phyloP scores from a whole-genome alignment of 768 basidiomycete species.

The Suillus spraguei region DNA sequence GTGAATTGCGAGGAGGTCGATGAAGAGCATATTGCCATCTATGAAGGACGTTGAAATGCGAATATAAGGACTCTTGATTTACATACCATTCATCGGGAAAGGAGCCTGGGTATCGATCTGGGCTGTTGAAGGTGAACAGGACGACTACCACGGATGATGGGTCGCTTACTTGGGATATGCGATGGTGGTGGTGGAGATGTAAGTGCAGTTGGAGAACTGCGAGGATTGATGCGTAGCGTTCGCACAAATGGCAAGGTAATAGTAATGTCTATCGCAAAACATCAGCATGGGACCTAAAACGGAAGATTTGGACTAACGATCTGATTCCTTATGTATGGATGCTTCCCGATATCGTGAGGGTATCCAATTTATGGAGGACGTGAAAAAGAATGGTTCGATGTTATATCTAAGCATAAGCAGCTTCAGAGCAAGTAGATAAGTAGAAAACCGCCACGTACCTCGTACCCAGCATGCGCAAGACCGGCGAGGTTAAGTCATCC shows the following conservation, averaged over 20 bases:
- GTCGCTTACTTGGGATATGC: neutral
- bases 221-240: conserved; percentile 30
- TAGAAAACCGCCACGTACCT: conserved; percentile 36
- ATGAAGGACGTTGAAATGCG: conserved; percentile 5
- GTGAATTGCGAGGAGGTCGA: conserved; percentile 57
- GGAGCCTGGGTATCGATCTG: conserved; percentile 58
- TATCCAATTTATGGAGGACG: conserved; percentile 66
- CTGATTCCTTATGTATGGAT: conserved; percentile 39
- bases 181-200: neutral
- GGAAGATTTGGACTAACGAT: conserved; percentile 46
- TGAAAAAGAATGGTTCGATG: conserved; percentile 68
- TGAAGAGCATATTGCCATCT: conserved; percentile 28
- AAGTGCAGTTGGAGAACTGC: neutral
- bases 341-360: conserved; percentile 66
- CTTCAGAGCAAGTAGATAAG: neutral
- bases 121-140: neutral
- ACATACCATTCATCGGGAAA: conserved; percentile 39
- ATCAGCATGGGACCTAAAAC: conserved; percentile 1
- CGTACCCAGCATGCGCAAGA: conserved; percentile 58
- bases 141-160: conserved; percentile 11
- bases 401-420: conserved; percentile 38
- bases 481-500: conserved; percentile 49
- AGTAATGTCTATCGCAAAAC: conserved; percentile 48
- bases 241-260: conserved; percentile 56
- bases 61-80: conserved; percentile 3